Base-by-base conservation (phyloP, 73 alveolate genomes). In the Blepharisma stoltei region DNA sequence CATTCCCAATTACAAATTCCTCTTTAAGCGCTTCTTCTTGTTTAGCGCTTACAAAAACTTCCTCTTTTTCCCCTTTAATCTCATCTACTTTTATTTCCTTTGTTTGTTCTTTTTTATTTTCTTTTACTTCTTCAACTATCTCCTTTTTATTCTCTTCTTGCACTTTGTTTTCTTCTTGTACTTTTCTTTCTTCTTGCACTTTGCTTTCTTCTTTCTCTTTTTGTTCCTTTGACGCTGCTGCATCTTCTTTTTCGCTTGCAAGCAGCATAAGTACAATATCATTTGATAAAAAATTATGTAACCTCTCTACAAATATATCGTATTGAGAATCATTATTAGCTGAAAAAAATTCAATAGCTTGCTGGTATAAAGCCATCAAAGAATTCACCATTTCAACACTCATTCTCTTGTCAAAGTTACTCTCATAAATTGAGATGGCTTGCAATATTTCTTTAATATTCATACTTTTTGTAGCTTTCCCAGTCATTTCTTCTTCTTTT, bases 281-380 rank as follows among this genome's bases (percentile, higher is more conserved):
- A 44, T 81, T 81, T 76, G 82, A 45, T 38, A 86, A 66, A 6
- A 86, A 70, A 49, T 77, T 67, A 18, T 78, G 46, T 89, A 86
- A 71, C 38, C 93, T 55, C 73, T 86, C 75, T 66, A 86, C 71
- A 82, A 86, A 81, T 46, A 80, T 88, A 45, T 81, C 75, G 78
- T 50, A 86, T 67, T 67, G 45, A 11, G 38, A 9, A 52, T 82
- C 81, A 43, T 86, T 88, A 38, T 81, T 60, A 0, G 94, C 94
- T 37, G 90, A 76, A 78, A 73, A 86, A 68, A 81, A 86, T 48
- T 86, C 94, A 69, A 86, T 86, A 5, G 94, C 94, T 67, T 82
- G 78, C 77, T 82, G 83, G 80, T 86, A 86, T 6, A 77, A 67
- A 6, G 27, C 85, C 77, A 82, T 71, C 49, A 82, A 49, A 41